phyloP scores from a whole-genome alignment of 2,329 filamentous ascomycete genomes.

The Cladosporium oxysporum region DNA sequence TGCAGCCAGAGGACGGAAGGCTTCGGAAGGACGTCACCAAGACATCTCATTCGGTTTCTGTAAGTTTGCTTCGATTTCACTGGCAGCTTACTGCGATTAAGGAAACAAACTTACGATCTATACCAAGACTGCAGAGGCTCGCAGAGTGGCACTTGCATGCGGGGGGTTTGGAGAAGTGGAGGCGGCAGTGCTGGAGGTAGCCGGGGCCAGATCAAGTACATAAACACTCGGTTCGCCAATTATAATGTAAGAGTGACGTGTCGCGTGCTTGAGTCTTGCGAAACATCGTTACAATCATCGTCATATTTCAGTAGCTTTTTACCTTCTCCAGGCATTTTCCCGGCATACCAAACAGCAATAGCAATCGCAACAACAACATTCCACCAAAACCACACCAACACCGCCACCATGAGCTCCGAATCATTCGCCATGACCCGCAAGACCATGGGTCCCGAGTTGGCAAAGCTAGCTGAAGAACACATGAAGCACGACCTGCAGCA shows the following conservation, averaged over 20 bases:
- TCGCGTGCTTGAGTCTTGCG: background rate
- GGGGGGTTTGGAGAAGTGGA: background rate
- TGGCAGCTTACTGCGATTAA: rapidly evolving
- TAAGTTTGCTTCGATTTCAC: background rate
- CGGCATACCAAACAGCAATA: background rate
- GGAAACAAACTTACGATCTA: background rate
- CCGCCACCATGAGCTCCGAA: slow-evolving; percentile 43
- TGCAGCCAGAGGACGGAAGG: background rate
- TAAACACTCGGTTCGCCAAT: background rate
- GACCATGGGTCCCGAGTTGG: slow-evolving; percentile 52
- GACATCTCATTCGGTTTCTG: background rate
- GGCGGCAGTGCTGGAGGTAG: background rate
- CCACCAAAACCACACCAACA: slow-evolving; percentile 2
- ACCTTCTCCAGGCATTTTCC: background rate
- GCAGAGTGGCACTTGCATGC: background rate
- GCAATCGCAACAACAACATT: background rate
- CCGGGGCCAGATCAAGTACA: background rate
- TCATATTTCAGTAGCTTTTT: too few species aligned
- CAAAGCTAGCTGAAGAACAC: slow-evolving; percentile 59
- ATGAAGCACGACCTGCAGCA: slow-evolving; percentile 59
- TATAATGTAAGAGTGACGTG: background rate
- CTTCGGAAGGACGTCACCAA: background rate
- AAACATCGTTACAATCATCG: background rate
- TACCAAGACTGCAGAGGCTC: background rate
- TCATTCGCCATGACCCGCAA: slow-evolving; percentile 52